These are phyloP conservation scores for Carex parvula DNA, from an alignment of 176 grass and related monocot genomes.

Conservation along the genomic window DNA sequence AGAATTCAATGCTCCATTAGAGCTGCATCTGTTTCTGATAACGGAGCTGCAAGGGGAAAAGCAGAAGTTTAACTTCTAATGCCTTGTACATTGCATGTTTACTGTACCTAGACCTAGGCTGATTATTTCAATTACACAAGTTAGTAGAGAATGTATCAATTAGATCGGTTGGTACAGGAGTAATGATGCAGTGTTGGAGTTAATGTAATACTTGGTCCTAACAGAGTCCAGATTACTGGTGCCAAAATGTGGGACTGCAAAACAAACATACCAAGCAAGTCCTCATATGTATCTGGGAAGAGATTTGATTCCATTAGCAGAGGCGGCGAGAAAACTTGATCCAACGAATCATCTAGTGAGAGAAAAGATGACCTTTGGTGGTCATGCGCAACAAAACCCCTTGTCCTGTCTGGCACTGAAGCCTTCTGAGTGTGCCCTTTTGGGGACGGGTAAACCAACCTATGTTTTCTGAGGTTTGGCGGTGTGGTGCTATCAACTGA, in stretches of 20 bases:
- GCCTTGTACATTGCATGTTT: not conserved
- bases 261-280: conserved; percentile 76
- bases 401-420: conserved; percentile 37
- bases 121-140: not conserved
- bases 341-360: conserved; percentile 65
- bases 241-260: not conserved
- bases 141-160: not conserved
- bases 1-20: conserved; percentile 71
- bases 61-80: conserved; percentile 13
- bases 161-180: not conserved
- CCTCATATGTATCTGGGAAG: conserved; percentile 73
- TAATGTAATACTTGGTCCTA: not conserved
- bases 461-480: conserved; percentile 53
- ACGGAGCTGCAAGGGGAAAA: conserved; percentile 63
- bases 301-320: conserved; percentile 73
- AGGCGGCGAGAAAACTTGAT: conserved; percentile 94
- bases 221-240: not conserved
- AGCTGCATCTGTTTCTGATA: conserved; percentile 87
- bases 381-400: conserved; percentile 39
- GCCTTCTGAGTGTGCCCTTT: conserved; percentile 35
- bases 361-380: conserved; percentile 35
- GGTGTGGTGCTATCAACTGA: conserved; percentile 32
- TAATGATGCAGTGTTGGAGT: not conserved
- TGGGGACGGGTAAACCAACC: conserved; percentile 33
- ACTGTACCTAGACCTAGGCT: conserved; percentile 10